Evolutionary conservation across 495 filamentous ascomycete genomes (phyloP).

Genomic region (Daldinia caldariorum): DNA sequence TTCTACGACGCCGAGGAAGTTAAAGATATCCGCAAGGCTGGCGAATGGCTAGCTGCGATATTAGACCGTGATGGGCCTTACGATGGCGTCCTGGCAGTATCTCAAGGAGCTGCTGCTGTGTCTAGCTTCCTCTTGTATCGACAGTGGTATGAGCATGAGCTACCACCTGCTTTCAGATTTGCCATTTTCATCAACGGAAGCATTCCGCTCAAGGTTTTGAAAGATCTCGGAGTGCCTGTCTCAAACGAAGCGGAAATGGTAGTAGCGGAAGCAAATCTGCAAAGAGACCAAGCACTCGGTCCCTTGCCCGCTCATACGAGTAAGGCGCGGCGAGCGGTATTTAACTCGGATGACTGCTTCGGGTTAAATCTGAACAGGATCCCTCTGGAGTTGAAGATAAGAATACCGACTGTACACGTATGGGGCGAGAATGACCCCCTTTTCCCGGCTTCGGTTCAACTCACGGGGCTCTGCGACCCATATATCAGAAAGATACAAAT

Average conservation of each 20-base stretch:
- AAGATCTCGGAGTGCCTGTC: constrained; percentile 62
- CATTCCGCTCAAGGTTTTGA: constrained; percentile 58
- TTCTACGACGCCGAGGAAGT: constrained; percentile 56
- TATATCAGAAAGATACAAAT: constrained; percentile 59
- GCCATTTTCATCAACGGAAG: constrained; percentile 70
- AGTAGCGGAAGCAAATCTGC: constrained; percentile 43
- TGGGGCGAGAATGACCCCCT: constrained; percentile 68
- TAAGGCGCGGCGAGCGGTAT: constrained; percentile 34
- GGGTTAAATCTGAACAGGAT: constrained; percentile 63
- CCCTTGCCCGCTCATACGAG: constrained; percentile 44
- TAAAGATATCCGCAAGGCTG: constrained; percentile 52
- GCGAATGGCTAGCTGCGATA: constrained; percentile 59
- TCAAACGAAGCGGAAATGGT: constrained; percentile 54
- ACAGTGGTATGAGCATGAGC: constrained; percentile 44
- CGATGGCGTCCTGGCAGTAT: constrained; percentile 69
- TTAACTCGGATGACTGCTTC: constrained; percentile 55
- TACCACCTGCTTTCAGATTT: constrained; percentile 63
- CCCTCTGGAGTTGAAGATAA: constrained; percentile 54
- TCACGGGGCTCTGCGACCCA: constrained; percentile 64
- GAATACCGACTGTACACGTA: constrained; percentile 70
- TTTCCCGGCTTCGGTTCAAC: constrained; percentile 63
- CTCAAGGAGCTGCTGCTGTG: constrained; percentile 66
- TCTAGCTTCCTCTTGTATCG: constrained; percentile 57
- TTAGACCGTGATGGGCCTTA: constrained; percentile 65
- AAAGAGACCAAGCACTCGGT: constrained; percentile 46